Evolutionary conservation across 2,329 filamentous ascomycete genomes (phyloP), one percentile per base, ranked within the genome.

Genomic region (Septoria linicola): DNA sequence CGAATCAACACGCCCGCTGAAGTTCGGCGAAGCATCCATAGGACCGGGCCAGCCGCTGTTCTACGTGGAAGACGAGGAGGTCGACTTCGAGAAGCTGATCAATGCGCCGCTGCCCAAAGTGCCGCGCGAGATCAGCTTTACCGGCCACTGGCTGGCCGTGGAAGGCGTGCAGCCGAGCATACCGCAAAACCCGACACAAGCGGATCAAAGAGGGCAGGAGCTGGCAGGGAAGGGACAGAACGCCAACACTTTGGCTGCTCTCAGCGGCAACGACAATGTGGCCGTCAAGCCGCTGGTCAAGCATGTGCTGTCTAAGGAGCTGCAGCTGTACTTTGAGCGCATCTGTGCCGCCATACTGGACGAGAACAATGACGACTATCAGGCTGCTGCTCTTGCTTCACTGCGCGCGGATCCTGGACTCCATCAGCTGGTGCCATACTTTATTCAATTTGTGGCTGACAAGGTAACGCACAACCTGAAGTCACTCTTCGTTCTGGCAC

Each of bases 61-160:
- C 72, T 99, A 99, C 69, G 87, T 99, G 31, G 93, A 99, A 67
- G 93, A 99, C 68, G 93, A 99, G 67, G 93, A 99, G 75, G 86
- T 97, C 48, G 93, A 99, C 71, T 97, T 99, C 67, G 93, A 99
- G 75, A 97, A 97, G 76, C 77, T 99, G 60, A 96, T 99, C 69
- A 99, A 99, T 73, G 90, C 90, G 59, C 89, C 93, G 3, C 73
- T 99, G 60, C 93, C 93, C 20, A 96, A 95, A 71, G 91, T 99
- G 23, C 93, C 93, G 27, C 80, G 92, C 42, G 93, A 99, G 70
- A 87, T 93, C 63, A 89, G 84, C 55, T 92, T 96, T 67, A 97
- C 92, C 34, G 93, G 89, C 54, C 93, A 99, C 72, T 99, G 93
- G 92, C 84, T 97, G 55, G 91, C 93, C 17, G 89, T 99, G 41